Conservation (phyloP, 768 basidiomycete genomes). For the Neoboletus magnificus region DNA sequence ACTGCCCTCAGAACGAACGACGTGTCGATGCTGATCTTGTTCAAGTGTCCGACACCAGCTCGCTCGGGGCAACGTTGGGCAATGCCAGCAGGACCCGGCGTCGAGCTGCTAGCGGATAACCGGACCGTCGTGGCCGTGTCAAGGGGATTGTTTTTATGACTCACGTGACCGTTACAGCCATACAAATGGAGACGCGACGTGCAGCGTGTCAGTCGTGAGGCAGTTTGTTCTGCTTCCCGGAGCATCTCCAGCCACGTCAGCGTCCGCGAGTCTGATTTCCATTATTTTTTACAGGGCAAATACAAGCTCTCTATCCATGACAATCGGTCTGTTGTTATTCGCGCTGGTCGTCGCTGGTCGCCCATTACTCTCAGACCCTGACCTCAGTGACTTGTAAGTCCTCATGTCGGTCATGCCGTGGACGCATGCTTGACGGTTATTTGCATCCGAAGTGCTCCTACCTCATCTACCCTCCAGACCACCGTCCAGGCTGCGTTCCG, state of each 20-base stretch:
- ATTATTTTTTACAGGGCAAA: conserved; percentile 2
- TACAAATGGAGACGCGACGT: conserved; percentile 26
- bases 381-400: conserved; percentile 30
- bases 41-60: not conserved
- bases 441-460: conserved; percentile 8
- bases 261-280: not conserved
- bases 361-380: conserved; percentile 32
- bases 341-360: conserved; percentile 45
- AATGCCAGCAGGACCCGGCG: not conserved
- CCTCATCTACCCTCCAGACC: conserved; percentile 26
- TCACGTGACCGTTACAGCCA: conserved; percentile 21
- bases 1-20: not conserved
- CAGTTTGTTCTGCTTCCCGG: conserved; percentile 18
- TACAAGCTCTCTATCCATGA: conserved; percentile 26
- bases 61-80: not conserved
- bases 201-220: conserved; percentile 23
- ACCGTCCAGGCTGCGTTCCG: conserved; percentile 36
- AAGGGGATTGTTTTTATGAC: not conserved
- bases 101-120: not conserved
- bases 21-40: not conserved
- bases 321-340: conserved; percentile 38
- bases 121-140: conserved; percentile 7
- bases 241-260: not conserved
- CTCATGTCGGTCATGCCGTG: conserved; percentile 4
- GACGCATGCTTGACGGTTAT: conserved; percentile 14